Conservation (phyloP, 208 protist genomes). For the Leishmania tropica region DNA sequence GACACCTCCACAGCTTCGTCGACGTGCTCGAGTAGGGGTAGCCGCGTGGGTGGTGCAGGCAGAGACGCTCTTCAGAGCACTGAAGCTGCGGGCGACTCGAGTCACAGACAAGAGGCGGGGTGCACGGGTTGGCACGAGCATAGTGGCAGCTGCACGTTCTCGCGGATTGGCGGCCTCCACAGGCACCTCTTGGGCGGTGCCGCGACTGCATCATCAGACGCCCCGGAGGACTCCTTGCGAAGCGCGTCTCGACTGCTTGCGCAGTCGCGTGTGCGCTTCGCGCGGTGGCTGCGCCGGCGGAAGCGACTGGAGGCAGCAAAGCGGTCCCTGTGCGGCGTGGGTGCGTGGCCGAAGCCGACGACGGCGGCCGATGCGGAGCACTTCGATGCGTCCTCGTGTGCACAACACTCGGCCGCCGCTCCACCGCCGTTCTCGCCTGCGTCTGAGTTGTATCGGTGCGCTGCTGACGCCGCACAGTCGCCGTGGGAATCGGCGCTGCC, state of each 20-base stretch:
- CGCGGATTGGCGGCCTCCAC: slow-evolving; percentile 16
- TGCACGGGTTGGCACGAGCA: neutral
- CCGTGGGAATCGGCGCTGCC: slow-evolving; percentile 47
- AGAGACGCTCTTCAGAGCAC: neutral
- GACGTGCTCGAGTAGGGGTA: neutral
- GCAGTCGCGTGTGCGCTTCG: slow-evolving; percentile 19
- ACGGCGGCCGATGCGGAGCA: neutral
- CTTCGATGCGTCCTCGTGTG: neutral
- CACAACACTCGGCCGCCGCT: neutral
- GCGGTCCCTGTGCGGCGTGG: slow-evolving; percentile 3
- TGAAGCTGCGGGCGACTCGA: neutral
- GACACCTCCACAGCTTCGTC: neutral
- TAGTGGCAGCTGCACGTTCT: slow-evolving; percentile 13
- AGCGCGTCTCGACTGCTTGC: slow-evolving; percentile 14
- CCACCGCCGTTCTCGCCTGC: neutral
- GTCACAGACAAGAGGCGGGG: neutral
- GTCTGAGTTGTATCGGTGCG: slow-evolving; percentile 9
- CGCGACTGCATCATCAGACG: neutral
- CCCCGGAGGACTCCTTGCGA: slow-evolving; percentile 15
- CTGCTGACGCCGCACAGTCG: slow-evolving; percentile 21
- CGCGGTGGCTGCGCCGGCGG: slow-evolving; percentile 26
- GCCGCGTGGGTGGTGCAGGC: neutral
- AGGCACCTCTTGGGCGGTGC: neutral
- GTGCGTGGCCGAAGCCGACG: slow-evolving; percentile 2
- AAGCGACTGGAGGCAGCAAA: slow-evolving; percentile 6